A percentile compares a stretch with the other conserved stretches of the same genome.
Conservation (phyloP, 495 filamentous ascomycete genomes). For the Symbiotaphrina buchneri region DNA sequence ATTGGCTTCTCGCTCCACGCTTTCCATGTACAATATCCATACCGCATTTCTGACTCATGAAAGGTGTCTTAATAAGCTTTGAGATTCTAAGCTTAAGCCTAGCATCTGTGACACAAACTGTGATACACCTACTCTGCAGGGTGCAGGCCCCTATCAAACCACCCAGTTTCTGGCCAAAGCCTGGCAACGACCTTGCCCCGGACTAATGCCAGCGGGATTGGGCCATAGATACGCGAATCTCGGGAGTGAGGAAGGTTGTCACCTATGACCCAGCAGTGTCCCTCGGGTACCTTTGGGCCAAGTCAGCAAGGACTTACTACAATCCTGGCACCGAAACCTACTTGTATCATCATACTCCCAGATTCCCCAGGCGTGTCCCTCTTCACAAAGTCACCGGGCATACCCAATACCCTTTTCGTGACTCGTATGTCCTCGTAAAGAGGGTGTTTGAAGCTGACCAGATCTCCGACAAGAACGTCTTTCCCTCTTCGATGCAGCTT, state of each 20-base stretch:
- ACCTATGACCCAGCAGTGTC: constrained; percentile 73
- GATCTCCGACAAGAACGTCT: constrained; percentile 53
- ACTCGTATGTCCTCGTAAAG: constrained; percentile 34
- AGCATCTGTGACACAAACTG: too few relatives aligned
- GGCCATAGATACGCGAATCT: constrained; percentile 72
- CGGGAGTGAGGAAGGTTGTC: constrained; percentile 68
- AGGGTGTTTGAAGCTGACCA: constrained; percentile 59
- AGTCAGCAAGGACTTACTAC: constrained; percentile 3
- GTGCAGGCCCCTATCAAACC: constrained; percentile 19
- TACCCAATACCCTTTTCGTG: constrained; percentile 64
- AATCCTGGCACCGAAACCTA: constrained; percentile 9
- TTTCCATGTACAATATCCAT: too few relatives aligned
- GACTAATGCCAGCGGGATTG: constrained; percentile 63
- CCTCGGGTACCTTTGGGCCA: constrained; percentile 47
- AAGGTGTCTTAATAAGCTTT: too few relatives aligned
- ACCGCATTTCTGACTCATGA: too few relatives aligned
- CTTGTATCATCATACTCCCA: constrained; percentile 53
- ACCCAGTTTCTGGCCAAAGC: constrained; percentile 28
- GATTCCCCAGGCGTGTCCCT: constrained; percentile 32
- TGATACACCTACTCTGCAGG: too few relatives aligned
- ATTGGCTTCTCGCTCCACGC: too few relatives aligned
- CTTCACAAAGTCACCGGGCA: constrained; percentile 81
- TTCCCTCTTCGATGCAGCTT: constrained; percentile 42
- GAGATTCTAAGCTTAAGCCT: too few relatives aligned
- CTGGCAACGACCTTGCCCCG: constrained; percentile 66